Percentiles rank a stretch among this genome's conserved stretches.
Evolutionary conservation across 495 filamentous ascomycete species (phyloP).

Genomic region (Penicillium argentinense): DNA sequence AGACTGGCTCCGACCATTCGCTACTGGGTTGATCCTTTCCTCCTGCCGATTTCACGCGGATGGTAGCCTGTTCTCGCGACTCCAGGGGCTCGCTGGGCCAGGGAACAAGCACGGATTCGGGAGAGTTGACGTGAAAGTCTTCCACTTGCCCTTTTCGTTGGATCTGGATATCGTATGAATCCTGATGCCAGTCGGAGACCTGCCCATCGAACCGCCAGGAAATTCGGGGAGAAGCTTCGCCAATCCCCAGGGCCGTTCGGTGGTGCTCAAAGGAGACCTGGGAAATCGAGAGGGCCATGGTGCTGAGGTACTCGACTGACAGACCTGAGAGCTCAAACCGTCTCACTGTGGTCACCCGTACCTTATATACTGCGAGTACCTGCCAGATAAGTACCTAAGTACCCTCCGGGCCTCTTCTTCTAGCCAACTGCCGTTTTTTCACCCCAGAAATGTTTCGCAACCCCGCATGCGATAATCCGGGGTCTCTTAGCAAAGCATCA

Average conservation of each 20-base stretch:
- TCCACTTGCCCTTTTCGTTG: neutral
- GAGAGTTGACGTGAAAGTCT: neutral
- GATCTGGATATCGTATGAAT: neutral
- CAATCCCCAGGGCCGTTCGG: neutral
- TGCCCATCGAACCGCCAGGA: neutral
- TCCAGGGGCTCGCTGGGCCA: neutral
- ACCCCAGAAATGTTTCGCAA: neutral
- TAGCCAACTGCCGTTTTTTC: neutral
- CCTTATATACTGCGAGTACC: too few relatives aligned
- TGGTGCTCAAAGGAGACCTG: conserved; percentile 1
- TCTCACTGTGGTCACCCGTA: too few relatives aligned
- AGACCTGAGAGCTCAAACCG: neutral
- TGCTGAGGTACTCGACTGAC: neutral
- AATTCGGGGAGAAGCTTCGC: neutral
- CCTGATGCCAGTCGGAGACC: neutral
- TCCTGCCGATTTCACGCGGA: neutral
- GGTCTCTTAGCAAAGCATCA: neutral
- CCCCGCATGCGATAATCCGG: neutral
- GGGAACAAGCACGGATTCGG: conserved; percentile 1
- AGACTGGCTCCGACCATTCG: neutral
- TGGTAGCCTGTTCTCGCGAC: neutral
- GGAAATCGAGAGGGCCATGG: neutral
- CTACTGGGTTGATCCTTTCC: neutral
- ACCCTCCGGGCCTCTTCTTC: too few relatives aligned
- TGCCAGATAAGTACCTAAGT: too few relatives aligned